Conservation (phyloP, 2,329 filamentous ascomycete genomes). For the Acrodontium crateriforme region DNA sequence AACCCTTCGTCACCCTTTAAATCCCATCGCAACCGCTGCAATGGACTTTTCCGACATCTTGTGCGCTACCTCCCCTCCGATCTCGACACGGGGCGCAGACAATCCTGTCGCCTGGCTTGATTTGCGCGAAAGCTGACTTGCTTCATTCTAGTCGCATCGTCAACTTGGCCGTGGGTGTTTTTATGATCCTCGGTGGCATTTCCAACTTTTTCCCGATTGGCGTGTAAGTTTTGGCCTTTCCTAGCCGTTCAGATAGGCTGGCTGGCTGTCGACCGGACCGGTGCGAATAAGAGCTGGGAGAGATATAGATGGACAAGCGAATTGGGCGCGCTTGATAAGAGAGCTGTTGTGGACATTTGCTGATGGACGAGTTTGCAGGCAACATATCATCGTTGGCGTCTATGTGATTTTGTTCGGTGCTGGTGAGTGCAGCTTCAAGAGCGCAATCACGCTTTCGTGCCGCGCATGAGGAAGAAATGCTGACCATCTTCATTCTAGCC, state of each 20-base stretch:
- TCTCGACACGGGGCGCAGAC: conserved; percentile 1
- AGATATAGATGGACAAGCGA: conserved; percentile 10
- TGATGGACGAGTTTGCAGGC: conserved; percentile 31
- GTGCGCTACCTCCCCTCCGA: conserved; percentile 44
- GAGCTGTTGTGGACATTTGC: too few relatives aligned
- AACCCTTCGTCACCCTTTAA: too few relatives aligned
- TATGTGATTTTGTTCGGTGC: conserved; percentile 90
- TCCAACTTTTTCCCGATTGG: conserved; percentile 50
- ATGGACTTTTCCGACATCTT: conserved; percentile 93
- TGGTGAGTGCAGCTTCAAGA: conserved; percentile 39
- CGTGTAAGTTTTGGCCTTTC: conserved; percentile 38
- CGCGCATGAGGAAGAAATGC: too few relatives aligned
- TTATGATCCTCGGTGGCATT: conserved; percentile 78
- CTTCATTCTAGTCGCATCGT: conserved; percentile 63
- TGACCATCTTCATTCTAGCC: too few relatives aligned
- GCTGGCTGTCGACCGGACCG: too few relatives aligned
- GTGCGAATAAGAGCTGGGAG: conserved; percentile 9
- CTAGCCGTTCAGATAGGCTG: too few relatives aligned
- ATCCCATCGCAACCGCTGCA: too few relatives aligned
- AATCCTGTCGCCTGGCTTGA: too few relatives aligned
- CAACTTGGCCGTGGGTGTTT: conserved; percentile 74
- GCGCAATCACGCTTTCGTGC: too few relatives aligned
- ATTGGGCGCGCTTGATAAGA: too few relatives aligned
- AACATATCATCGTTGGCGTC: conserved; percentile 61
- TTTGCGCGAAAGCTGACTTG: conserved; percentile 7